phyloP scores from a whole-genome alignment of 805 yeast genomes.

The Saturnispora halmiae region DNA sequence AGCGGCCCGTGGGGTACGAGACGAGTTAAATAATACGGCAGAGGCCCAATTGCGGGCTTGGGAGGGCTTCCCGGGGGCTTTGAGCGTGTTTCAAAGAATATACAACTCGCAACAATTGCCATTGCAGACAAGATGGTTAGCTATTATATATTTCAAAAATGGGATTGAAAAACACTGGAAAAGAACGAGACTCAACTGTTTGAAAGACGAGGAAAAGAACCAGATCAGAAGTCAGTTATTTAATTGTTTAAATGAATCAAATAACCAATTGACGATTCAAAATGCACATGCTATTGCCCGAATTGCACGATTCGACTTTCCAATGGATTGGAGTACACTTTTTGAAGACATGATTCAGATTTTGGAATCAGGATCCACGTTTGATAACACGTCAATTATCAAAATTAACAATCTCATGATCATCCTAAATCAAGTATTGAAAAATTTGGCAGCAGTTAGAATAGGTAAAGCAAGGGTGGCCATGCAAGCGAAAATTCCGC shows the following conservation, averaged over 20 bases:
- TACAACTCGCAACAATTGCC: conserved; percentile 54
- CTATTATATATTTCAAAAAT: conserved; percentile 80
- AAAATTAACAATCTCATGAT: conserved; percentile 54
- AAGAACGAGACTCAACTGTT: conserved; percentile 43
- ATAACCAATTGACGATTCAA: conserved; percentile 68
- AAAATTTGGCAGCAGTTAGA: conserved; percentile 62
- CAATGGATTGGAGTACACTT: conserved; percentile 74
- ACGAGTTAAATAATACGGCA: conserved; percentile 48
- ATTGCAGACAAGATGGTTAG: conserved; percentile 72
- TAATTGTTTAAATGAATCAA: conserved; percentile 51
- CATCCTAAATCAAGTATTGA: conserved; percentile 69
- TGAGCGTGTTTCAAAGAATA: conserved; percentile 33
- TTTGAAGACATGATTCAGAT: conserved; percentile 52
- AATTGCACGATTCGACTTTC: conserved; percentile 78
- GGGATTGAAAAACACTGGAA: conserved; percentile 85
- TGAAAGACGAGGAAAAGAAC: conserved; percentile 58
- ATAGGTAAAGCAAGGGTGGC: conserved; percentile 78
- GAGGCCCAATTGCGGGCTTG: conserved; percentile 61
- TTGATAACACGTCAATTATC: conserved; percentile 31
- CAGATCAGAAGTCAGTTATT: conserved; percentile 54
- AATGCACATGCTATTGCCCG: conserved; percentile 76
- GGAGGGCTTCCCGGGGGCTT: conserved; percentile 45
- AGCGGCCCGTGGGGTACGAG: conserved; percentile 45
- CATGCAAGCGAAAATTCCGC: conserved; percentile 62
- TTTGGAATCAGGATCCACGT: conserved; percentile 36